These are phyloP conservation scores for Penicillium tannophilum DNA, from an alignment of 495 filamentous ascomycete genomes.

Conservation along the genomic window DNA sequence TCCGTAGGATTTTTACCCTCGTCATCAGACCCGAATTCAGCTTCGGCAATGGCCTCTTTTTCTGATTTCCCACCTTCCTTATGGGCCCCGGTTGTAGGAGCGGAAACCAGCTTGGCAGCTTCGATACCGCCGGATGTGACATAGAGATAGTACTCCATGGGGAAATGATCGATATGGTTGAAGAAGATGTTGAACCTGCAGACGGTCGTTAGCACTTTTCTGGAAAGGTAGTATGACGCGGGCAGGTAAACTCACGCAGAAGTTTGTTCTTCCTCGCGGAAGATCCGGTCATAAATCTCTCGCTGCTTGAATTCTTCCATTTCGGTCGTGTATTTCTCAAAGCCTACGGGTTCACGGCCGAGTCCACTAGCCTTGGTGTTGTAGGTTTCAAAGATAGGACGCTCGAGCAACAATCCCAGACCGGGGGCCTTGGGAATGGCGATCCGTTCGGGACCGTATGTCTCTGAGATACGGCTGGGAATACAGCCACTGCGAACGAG, in stretches of 20 bases:
- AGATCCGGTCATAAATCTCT: constrained; percentile 91
- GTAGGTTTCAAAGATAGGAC: constrained; percentile 86
- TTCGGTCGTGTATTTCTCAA: constrained; percentile 71
- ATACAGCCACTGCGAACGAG: constrained; percentile 78
- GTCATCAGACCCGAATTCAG: constrained; percentile 37
- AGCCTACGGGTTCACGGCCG: constrained; percentile 70
- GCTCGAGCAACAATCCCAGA: constrained; percentile 82
- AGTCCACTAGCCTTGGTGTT: constrained; percentile 62
- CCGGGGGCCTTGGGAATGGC: constrained; percentile 92
- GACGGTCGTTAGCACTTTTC: background rate
- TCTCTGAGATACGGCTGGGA: constrained; percentile 65
- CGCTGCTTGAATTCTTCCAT: constrained; percentile 88
- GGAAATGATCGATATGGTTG: constrained; percentile 79
- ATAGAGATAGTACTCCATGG: constrained; percentile 73
- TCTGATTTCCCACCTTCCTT: constrained; percentile 23
- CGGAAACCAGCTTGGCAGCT: constrained; percentile 44
- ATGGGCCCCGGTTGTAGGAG: constrained; percentile 12
- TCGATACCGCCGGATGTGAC: constrained; percentile 65
- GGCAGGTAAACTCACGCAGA: constrained; percentile 59
- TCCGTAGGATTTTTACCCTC: constrained; percentile 25
- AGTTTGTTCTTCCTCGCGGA: constrained; percentile 79
- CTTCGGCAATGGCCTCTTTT: constrained; percentile 33
- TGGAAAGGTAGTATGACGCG: background rate
- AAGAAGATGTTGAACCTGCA: constrained; percentile 77
- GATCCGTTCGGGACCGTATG: constrained; percentile 65